These are phyloP conservation scores for Aspergillus bertholletiae DNA, from an alignment of 495 filamentous ascomycete species.

Conservation along the genomic window DNA sequence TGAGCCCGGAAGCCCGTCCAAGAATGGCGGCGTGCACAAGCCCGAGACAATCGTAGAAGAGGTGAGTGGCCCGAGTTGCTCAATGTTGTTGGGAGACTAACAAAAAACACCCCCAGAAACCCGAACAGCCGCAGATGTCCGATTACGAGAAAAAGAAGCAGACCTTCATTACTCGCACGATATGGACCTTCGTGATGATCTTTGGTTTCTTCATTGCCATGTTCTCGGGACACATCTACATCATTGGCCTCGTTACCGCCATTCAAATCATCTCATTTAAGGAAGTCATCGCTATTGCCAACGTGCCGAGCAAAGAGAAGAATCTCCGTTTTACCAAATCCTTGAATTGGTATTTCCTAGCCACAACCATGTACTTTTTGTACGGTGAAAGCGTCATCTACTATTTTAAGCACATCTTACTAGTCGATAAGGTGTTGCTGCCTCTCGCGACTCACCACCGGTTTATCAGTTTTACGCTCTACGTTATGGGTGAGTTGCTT, in stretches of 20 bases:
- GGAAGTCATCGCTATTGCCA: constrained; percentile 97
- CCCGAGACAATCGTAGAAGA: constrained; percentile 48
- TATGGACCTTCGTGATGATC: constrained; percentile 99
- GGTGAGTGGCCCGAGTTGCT: constrained; percentile 21
- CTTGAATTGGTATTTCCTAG: constrained; percentile 98
- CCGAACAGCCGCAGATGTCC: constrained; percentile 46
- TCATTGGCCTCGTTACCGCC: constrained; percentile 85
- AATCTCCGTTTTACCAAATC: constrained; percentile 91
- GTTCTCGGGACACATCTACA: constrained; percentile 95
- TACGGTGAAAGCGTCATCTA: constrained; percentile 99
- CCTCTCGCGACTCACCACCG: constrained; percentile 96
- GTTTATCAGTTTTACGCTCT: constrained; percentile 97
- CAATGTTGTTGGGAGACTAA: not conserved
- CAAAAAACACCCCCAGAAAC: constrained; percentile 31
- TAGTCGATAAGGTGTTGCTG: constrained; percentile 89
- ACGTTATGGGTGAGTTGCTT: constrained; percentile 81
- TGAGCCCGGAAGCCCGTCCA: constrained; percentile 54
- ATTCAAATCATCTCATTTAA: constrained; percentile 98
- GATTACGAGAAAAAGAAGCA: constrained; percentile 99
- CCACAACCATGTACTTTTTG: constrained; percentile 97
- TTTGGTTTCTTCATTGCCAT: constrained; percentile 84
- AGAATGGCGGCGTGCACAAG: constrained; percentile 43
- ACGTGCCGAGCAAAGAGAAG: constrained; percentile 85
- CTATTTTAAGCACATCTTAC: constrained; percentile 97
- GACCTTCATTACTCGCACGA: constrained; percentile 93